Conservation (phyloP, 2,329 filamentous ascomycete genomes). For the Paecilomyces variotii region DNA sequence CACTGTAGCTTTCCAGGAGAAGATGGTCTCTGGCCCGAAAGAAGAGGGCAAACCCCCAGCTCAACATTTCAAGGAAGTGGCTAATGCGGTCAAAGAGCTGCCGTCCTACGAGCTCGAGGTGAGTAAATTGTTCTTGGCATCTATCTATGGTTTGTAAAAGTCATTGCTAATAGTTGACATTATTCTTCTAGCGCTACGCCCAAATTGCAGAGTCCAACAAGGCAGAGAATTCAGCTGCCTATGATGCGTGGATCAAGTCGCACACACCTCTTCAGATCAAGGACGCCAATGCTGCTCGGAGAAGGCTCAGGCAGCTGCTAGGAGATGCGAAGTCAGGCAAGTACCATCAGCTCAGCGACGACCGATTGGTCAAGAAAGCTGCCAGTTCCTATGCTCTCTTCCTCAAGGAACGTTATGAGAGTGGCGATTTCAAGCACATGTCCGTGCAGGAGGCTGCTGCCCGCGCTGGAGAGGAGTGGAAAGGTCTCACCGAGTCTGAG, state of each 20-base stretch:
- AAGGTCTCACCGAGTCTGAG: constrained; percentile 19
- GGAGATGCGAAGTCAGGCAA: constrained; percentile 9
- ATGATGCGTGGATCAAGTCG: constrained; percentile 47
- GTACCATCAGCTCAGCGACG: constrained; percentile 40
- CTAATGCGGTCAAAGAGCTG: constrained; percentile 8
- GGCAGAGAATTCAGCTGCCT: constrained; percentile 35
- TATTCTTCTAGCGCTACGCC: constrained; percentile 44
- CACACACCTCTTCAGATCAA: constrained; percentile 51
- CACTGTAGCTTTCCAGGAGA: constrained; percentile 14
- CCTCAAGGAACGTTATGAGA: constrained; percentile 33
- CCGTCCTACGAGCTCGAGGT: constrained; percentile 10
- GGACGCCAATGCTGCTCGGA: constrained; percentile 52
- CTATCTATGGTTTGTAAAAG: constrained; percentile 6
- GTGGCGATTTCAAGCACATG: constrained; percentile 46
- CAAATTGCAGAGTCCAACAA: constrained; percentile 42
- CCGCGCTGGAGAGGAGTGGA: constrained; percentile 17
- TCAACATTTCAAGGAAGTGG: constrained; percentile 14
- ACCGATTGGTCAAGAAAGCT: constrained; percentile 43
- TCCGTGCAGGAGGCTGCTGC: constrained; percentile 23
- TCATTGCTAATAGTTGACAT: constrained; percentile 9
- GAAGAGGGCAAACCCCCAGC: background rate
- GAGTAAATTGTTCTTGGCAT: background rate
- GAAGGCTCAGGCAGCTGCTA: constrained; percentile 18
- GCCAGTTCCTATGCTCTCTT: constrained; percentile 37
- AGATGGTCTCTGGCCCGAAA: constrained; percentile 8